These are phyloP conservation scores for Trametes cingulata DNA, from an alignment of 768 basidiomycete genomes.

Conservation along the genomic window DNA sequence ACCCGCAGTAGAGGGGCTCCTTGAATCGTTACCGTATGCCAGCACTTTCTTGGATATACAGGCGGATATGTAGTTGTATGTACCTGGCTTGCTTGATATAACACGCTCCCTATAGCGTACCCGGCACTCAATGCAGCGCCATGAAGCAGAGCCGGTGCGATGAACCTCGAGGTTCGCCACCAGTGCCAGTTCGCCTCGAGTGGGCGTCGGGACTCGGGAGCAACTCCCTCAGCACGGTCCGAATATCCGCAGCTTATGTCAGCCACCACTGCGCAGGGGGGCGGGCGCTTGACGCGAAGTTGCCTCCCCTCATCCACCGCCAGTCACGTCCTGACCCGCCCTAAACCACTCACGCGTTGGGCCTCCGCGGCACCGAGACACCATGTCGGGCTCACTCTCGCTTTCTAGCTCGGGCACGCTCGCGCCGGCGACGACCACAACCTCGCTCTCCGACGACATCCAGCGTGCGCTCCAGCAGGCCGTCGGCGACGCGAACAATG, in stretches of 20 bases:
- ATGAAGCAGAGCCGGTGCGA: too few relatives aligned
- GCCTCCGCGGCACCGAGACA: constrained; percentile 11
- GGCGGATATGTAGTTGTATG: neutral
- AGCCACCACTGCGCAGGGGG: neutral
- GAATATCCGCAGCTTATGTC: neutral
- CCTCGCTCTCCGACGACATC: constrained; percentile 43
- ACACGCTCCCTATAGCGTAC: too few relatives aligned
- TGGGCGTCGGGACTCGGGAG: too few relatives aligned
- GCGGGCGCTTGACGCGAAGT: constrained; percentile 24
- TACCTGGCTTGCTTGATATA: neutral
- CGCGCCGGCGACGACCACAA: neutral
- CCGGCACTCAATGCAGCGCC: neutral
- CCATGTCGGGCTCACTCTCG: too few relatives aligned
- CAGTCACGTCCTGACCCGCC: constrained; percentile 41
- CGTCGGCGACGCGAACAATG: constrained; percentile 46
- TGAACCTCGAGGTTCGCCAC: too few relatives aligned
- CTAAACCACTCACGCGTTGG: constrained; percentile 33
- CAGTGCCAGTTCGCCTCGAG: too few relatives aligned
- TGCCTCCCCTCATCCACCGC: constrained; percentile 47
- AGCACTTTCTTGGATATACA: neutral
- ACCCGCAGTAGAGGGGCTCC: constrained; percentile 10
- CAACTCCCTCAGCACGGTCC: too few relatives aligned
- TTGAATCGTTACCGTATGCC: neutral
- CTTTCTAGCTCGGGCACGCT: constrained; percentile 25
- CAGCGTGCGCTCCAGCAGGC: constrained; percentile 53